These are phyloP conservation scores for Globisporangium iwayamae DNA, from an alignment of 352 stramenopile species.

Conservation along the genomic window DNA sequence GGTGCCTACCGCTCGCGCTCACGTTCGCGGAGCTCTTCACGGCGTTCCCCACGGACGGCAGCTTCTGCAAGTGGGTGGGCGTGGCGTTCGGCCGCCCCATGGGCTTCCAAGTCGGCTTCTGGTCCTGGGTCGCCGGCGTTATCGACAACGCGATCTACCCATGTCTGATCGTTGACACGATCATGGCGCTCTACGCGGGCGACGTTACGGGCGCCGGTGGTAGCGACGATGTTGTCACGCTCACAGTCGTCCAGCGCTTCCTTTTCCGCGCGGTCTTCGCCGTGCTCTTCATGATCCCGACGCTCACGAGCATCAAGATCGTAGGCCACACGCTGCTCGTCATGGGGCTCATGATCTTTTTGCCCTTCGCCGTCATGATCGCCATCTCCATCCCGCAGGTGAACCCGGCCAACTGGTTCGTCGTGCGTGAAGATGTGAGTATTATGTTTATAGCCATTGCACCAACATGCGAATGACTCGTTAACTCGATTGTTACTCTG, in stretches of 20 bases:
- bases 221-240: background rate
- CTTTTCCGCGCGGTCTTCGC: conserved; percentile 46
- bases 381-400: conserved; percentile 51
- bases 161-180: conserved; percentile 75
- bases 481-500: background rate
- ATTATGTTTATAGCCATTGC: background rate
- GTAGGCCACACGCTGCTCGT: conserved; percentile 61
- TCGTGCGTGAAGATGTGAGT: conserved; percentile 53
- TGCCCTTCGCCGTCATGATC: conserved; percentile 63
- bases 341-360: conserved; percentile 63
- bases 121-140: conserved; percentile 76
- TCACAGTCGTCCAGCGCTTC: conserved; percentile 33
- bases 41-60: conserved; percentile 74
- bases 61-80: conserved; percentile 81
- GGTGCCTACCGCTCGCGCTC: conserved; percentile 65
- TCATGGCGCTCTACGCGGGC: conserved; percentile 31
- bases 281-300: conserved; percentile 69
- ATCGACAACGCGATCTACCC: conserved; percentile 88
- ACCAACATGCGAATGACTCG: background rate
- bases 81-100: conserved; percentile 75
- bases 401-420: conserved; percentile 62
- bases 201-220: conserved; percentile 22
- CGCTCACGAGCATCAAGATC: conserved; percentile 64
- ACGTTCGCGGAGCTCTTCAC: conserved; percentile 78
- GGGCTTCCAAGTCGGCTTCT: conserved; percentile 85